Evolutionary conservation across 768 basidiomycete genomes (phyloP), one percentile per base, ranked within the genome.

Genomic region (Chalciporus chontae): DNA sequence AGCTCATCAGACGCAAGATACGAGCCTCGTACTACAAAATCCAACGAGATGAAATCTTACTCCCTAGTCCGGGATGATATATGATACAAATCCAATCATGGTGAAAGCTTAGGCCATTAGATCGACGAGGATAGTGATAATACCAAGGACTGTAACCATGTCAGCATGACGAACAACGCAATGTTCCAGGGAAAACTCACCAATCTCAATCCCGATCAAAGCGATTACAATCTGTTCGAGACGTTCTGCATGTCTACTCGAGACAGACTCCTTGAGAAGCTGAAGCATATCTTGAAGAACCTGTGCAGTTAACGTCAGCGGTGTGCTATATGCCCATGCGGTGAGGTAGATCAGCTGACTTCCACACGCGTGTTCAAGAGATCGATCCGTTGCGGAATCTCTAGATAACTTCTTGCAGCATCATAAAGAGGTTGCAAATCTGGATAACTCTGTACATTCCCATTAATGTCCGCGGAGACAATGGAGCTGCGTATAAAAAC

Each of bases 261-360:
- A 90, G 21, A 95, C 94, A 10, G 90, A 90, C 69, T 96, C 94
- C 69, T 97, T 97, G 45, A 97, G 73, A 45, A 97, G 79, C 63
- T 93, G 87, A 10, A 97, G 80, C 90, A 97, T 95, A 67, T 97
- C 94, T 76, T 97, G 94, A 31, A 97, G 71, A 44, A 97, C 90
- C 90, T 94, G 57, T 31, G 40, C 23, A 19, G 34, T 39, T 36
- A 5, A 13, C 27, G 40, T 55, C 39, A 63, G 39, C 42, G 17
- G 36, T 40, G 5, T 13, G 40, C 8, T 44, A 39, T 26, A 42
- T 40, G 19, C 31, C 7, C 34, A 17, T n/a, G 5, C n/a, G 34
- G 21, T 24, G 24, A 38, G 37, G 19, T 29, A 26, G 44, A 51
- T 47, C 36, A 32, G 64, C 77, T 48, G 54, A 87, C 92, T 75